Percentiles rank a stretch among this genome's conserved stretches.
Evolutionary conservation across 768 basidiomycete species (phyloP).

Genomic region (Tylopilus vinaceipallidus): DNA sequence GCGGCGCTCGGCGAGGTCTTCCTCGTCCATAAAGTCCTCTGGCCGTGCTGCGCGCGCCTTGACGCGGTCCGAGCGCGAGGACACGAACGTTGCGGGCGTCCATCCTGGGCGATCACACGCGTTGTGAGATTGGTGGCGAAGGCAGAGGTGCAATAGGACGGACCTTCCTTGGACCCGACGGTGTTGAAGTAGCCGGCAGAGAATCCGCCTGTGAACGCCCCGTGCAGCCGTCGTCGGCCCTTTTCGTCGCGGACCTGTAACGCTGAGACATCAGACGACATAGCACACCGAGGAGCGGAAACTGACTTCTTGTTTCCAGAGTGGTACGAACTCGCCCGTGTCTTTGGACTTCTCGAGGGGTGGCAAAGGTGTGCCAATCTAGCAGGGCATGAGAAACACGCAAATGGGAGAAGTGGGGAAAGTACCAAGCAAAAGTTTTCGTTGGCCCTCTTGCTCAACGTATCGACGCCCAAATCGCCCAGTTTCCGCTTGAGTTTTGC

Average conservation of each 20-base stretch:
- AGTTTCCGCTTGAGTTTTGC: constrained; percentile 80
- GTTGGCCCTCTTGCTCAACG: constrained; percentile 64
- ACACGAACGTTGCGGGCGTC: constrained; percentile 90
- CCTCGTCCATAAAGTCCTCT: constrained; percentile 99
- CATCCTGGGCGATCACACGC: constrained; percentile 85
- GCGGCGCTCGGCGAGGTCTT: constrained; percentile 82
- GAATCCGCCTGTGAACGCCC: constrained; percentile 98
- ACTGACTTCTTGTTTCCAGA: constrained; percentile 96
- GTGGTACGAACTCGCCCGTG: constrained; percentile 89
- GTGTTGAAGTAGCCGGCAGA: constrained; percentile 97
- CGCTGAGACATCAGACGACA: constrained; percentile 13
- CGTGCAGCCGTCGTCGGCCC: constrained; percentile 89
- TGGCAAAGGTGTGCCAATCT: constrained; percentile 95
- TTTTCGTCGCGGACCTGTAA: constrained; percentile 89
- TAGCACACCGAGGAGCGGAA: constrained; percentile 16
- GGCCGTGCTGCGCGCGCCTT: constrained; percentile 58
- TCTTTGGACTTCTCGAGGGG: constrained; percentile 94
- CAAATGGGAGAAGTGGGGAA: background rate
- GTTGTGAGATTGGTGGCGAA: no score
- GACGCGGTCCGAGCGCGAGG: constrained; percentile 76
- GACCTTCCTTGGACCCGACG: constrained; percentile 95
- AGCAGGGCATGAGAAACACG: constrained; percentile 2
- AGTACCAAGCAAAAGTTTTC: constrained; percentile 84
- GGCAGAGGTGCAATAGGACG: constrained; percentile 12
- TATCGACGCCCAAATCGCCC: constrained; percentile 74